Conservation (phyloP, 805 yeast genomes). For the Kazachstania martiniae region DNA sequence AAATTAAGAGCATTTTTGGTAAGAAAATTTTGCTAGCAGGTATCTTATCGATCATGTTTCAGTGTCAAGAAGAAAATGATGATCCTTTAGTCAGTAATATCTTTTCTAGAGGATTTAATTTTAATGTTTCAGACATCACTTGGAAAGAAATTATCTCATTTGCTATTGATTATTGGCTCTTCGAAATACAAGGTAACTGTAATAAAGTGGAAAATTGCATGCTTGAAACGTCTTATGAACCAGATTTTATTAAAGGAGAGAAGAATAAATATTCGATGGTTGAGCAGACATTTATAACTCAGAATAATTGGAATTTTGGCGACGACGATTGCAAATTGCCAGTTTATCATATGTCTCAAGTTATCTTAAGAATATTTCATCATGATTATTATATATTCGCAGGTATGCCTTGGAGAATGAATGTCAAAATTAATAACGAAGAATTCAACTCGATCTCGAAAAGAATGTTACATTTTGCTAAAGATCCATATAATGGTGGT, state of each 20-base stretch:
- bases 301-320: conserved; percentile 22
- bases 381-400: conserved; percentile 70
- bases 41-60: conserved; percentile 52
- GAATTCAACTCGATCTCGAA: conserved; percentile 40
- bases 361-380: conserved; percentile 59
- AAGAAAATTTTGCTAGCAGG: conserved; percentile 60
- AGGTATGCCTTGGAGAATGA: conserved; percentile 77
- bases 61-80: conserved; percentile 58
- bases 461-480: conserved; percentile 29
- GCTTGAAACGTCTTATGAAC: too few relatives aligned
- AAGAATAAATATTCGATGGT: too few relatives aligned
- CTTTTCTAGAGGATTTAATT: conserved; percentile 4
- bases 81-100: conserved; percentile 9
- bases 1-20: conserved; percentile 41
- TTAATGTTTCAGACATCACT: conserved; percentile 18
- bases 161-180: conserved; percentile 62
- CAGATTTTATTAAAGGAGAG: too few relatives aligned
- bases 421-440: conserved; percentile 43
- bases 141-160: conserved; percentile 67
- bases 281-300: too few relatives aligned
- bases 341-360: conserved; percentile 63
- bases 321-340: conserved; percentile 42
- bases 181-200: conserved; percentile 12
- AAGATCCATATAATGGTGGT: conserved; percentile 36
- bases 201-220: conserved; percentile 5